Conservation (phyloP, 225 moss, liverwort and hornwort species). For the Neckera pumila region DNA sequence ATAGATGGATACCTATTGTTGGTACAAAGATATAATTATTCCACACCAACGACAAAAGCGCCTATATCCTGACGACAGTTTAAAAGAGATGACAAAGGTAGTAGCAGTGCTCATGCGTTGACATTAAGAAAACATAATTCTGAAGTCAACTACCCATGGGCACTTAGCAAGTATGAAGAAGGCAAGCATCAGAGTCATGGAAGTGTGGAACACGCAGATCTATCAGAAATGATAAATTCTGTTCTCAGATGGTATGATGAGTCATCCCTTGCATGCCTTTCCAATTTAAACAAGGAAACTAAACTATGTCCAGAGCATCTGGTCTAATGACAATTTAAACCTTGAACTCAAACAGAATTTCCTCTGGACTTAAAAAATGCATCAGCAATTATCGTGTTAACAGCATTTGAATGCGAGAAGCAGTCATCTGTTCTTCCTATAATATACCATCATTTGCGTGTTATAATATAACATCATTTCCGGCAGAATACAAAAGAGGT, state of each 20-base stretch:
- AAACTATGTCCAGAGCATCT: neutral
- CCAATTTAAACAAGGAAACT: no score
- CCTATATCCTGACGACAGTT: neutral
- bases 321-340: neutral
- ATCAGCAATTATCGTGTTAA: constrained; percentile 17
- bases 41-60: neutral
- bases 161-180: neutral
- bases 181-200: constrained; percentile 40
- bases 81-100: neutral
- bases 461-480: neutral
- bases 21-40: neutral
- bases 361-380: neutral
- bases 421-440: constrained; percentile 47
- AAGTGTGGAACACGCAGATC: constrained; percentile 35
- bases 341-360: neutral
- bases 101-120: no score
- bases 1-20: neutral
- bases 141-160: neutral
- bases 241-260: constrained; percentile 10
- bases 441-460: constrained; percentile 27
- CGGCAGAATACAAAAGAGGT: neutral
- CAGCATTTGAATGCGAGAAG: constrained; percentile 21
- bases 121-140: neutral
- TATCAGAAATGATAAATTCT: constrained; percentile 15
- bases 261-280: constrained; percentile 28